These are phyloP conservation scores for Phytopythium helicoides DNA, from an alignment of 352 stramenopile genomes.

Conservation along the genomic window DNA sequence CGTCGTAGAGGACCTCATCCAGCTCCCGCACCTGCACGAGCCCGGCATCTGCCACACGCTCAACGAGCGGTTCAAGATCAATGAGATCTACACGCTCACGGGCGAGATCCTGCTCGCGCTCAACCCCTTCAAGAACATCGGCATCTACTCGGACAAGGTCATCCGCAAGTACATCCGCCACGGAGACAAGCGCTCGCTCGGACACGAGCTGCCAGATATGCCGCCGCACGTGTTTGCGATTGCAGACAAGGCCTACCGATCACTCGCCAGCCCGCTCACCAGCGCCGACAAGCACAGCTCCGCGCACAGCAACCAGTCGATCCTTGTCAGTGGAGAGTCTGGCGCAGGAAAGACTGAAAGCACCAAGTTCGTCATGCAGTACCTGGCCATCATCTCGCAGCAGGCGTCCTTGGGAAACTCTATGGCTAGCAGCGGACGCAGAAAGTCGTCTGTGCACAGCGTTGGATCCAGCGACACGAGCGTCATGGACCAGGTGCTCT, in stretches of 20 bases:
- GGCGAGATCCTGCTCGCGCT: constrained; percentile 84
- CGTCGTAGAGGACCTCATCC: constrained; percentile 91
- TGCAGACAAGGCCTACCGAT: constrained; percentile 86
- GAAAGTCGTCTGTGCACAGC: constrained; percentile 16
- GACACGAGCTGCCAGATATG: constrained; percentile 69
- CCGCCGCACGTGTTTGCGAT: constrained; percentile 92
- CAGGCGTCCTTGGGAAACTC: constrained; percentile 9
- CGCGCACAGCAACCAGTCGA: constrained; percentile 80
- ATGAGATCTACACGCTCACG: constrained; percentile 94
- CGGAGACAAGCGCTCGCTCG: constrained; percentile 67
- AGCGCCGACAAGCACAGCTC: constrained; percentile 10
- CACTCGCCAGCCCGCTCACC: constrained; percentile 61
- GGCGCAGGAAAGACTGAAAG: constrained; percentile 97
- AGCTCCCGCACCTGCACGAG: constrained; percentile 92
- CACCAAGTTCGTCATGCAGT: constrained; percentile 97
- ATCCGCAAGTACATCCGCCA: constrained; percentile 87
- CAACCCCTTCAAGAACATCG: constrained; percentile 87
- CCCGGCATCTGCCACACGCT: constrained; percentile 93
- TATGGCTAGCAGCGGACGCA: background rate
- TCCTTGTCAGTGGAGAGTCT: constrained; percentile 91
- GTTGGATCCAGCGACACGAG: constrained; percentile 50
- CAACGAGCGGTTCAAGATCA: constrained; percentile 90
- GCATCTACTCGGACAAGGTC: constrained; percentile 86
- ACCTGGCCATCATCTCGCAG: constrained; percentile 90
- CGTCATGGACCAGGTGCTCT: constrained; percentile 93